Evolutionary conservation across 805 yeast species (phyloP), one percentile per base, ranked within the genome.

Genomic region (Tetrapisispora arboricola): DNA sequence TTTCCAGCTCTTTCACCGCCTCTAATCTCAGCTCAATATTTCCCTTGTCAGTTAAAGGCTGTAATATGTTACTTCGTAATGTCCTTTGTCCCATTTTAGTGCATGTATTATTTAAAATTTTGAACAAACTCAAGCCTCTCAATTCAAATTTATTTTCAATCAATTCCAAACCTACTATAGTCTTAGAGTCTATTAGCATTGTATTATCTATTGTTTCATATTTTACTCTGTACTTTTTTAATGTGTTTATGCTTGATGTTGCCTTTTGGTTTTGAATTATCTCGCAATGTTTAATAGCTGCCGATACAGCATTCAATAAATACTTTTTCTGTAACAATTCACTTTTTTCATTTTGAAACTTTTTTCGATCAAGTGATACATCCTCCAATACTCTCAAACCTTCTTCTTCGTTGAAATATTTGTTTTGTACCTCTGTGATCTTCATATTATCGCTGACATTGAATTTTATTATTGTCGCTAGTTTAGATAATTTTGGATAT

Each of bases 61-160:
- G 77, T n/a, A 72, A 44, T 3, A 71, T 62, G 39, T 62, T 70
- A 27, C 58, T 66, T 44, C 63, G 60, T 36, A 73, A 49, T 6
- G 64, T 43, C 38, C 76, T 46, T 13, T 51, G 54, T 0, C 76
- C 77, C 76, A 72, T 72, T 39, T 62, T 66, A 0, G 77, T 72
- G 0, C 50, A 43, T 0, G 74, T 69, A 1, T 51, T 46, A 45
- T 71, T 61, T 33, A 71, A 44, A 31, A 58, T 55, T 20, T 64
- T 66, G 24, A 62, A 57, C 7, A 72, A 50, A 0, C 68, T 59
- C 8, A 54, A 37, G 0, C 64, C 66, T 8, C 49, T 55, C 16
- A 48, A 49, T 7, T 57, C 60, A 5, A 50, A 35, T 2, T 54
- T 50, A 46, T 65, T 69, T 9, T 63, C 61, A 1, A 64, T 50